Evolutionary conservation across 352 stramenopile genomes (phyloP).

Genomic region (Phytophthora tentaculata): DNA sequence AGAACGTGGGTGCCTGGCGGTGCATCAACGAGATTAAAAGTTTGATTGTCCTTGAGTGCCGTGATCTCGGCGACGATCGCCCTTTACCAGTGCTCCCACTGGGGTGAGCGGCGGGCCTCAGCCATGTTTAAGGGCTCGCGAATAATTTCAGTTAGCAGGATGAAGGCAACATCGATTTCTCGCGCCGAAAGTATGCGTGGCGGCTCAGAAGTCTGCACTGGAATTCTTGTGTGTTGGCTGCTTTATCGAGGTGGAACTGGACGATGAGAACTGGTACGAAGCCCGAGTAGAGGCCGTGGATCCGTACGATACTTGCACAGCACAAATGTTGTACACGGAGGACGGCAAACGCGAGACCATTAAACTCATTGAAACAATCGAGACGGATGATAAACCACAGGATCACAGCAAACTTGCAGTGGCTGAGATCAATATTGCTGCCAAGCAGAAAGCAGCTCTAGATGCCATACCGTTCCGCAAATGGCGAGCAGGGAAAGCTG

Average conservation of each 20-base stretch:
- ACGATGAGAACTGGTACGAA: conserved; percentile 79
- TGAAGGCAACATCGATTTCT: too few relatives aligned
- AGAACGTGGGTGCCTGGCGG: too few relatives aligned
- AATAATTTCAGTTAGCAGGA: too few relatives aligned
- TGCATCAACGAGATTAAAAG: too few relatives aligned
- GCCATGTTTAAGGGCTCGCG: too few relatives aligned
- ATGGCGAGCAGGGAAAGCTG: conserved; percentile 73
- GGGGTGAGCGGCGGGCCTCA: too few relatives aligned
- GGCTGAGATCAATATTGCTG: conserved; percentile 53
- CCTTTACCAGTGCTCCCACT: too few relatives aligned
- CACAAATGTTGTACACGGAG: conserved; percentile 64
- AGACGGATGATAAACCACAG: conserved; percentile 29
- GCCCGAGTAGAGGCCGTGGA: conserved; percentile 64
- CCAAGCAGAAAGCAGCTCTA: conserved; percentile 38
- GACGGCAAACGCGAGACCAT: conserved; percentile 75
- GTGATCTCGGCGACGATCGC: too few relatives aligned
- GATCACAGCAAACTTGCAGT: conserved; percentile 32
- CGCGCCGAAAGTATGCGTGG: too few relatives aligned
- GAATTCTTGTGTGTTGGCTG: conserved; percentile 67
- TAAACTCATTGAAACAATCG: conserved; percentile 54
- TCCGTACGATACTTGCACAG: conserved; percentile 62
- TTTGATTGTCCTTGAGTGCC: too few relatives aligned
- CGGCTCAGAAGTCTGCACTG: conserved; percentile 61
- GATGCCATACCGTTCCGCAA: conserved; percentile 65
- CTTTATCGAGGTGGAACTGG: conserved; percentile 70